Evolutionary conservation across 352 stramenopile genomes (phyloP), one percentile per base, ranked within the genome.

Genomic region (Globisporangium solare): DNA sequence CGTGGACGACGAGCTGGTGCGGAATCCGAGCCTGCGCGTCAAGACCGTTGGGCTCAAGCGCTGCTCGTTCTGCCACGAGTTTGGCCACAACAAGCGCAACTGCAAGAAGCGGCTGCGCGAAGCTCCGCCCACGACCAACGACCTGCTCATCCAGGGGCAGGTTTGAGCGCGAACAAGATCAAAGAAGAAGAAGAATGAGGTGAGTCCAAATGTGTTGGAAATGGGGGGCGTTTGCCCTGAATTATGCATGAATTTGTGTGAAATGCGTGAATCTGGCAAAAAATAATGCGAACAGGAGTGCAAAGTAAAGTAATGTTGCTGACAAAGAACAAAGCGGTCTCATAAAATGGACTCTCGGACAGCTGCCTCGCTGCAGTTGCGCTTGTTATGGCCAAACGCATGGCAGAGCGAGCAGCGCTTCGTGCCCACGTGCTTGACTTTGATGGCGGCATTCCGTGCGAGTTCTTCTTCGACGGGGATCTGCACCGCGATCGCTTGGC

Each of bases 71-170:
- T 80, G 71, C 63, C 75, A 80, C 53, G 67, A 50, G 20, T 60
- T 72, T 21, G 66, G 68, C 6, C 71, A 79, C 57, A 79, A 79
- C 57, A 79, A 79, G 47, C 60, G 68, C 22, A 71, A 73, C 43
- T 79, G 71, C 51, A 70, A 58, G 22, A 35, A 35, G 10, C 27
- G 27, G 10, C 27, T 35, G 27, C 27, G 27, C 10, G 53, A 58
- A 48, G n/a, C 55, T 47, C 21, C 55, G 47, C 31, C 55, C 55
- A 35, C 27, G 27, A 35, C 27, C 27, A 35, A 35, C 27, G 27
- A 35, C 7, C 27, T 35, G 27, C 27, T 35, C 27, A 10, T 35
- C 27, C 27, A 35, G 27, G 27, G 27, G 27, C 27, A 35, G 27
- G 27, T 35, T 35, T 35, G 27, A 35, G 27, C 10, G n/a, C n/a